phyloP scores from a whole-genome alignment of 805 yeast species.

The Sugiyamaella lignohabitans region DNA sequence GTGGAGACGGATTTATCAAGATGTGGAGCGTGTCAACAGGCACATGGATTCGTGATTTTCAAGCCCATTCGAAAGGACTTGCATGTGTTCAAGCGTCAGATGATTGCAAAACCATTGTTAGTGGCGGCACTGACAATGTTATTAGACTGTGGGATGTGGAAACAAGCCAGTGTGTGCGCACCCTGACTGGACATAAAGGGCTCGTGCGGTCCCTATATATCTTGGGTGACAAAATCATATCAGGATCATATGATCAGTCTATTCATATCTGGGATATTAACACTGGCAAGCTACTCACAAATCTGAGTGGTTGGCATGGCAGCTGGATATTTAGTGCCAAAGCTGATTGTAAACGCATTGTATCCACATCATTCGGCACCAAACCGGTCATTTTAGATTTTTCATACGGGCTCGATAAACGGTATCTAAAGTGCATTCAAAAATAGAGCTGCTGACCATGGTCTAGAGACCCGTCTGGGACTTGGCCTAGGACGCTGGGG shows the following conservation, averaged over 20 bases:
- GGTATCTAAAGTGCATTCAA: conserved; percentile 16
- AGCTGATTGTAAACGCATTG: conserved; percentile 26
- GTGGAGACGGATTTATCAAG: conserved; percentile 73
- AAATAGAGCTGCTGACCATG: conserved; percentile 8
- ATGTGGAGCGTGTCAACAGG: conserved; percentile 78
- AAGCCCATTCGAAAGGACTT: conserved; percentile 80
- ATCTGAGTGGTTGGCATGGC: conserved; percentile 28
- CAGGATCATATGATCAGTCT: conserved; percentile 34
- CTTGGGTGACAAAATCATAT: conserved; percentile 24
- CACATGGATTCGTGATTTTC: conserved; percentile 54
- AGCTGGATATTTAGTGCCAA: conserved; percentile 32
- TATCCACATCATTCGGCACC: conserved; percentile 31
- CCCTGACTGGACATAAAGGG: conserved; percentile 74
- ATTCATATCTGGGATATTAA: conserved; percentile 33
- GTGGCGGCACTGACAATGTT: conserved; percentile 83
- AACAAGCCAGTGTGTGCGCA: conserved; percentile 62
- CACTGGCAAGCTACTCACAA: conserved; percentile 22
- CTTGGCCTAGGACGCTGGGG: no score
- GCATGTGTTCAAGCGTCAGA: conserved; percentile 76
- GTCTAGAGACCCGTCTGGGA: no score
- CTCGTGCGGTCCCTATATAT: conserved; percentile 56
- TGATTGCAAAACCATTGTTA: conserved; percentile 59
- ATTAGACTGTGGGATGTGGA: conserved; percentile 82
- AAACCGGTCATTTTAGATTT: conserved; percentile 32
- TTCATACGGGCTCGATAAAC: conserved; percentile 24